phyloP scores from a whole-genome alignment of 768 basidiomycete genomes.

The Leucosporidium yakuticum region DNA sequence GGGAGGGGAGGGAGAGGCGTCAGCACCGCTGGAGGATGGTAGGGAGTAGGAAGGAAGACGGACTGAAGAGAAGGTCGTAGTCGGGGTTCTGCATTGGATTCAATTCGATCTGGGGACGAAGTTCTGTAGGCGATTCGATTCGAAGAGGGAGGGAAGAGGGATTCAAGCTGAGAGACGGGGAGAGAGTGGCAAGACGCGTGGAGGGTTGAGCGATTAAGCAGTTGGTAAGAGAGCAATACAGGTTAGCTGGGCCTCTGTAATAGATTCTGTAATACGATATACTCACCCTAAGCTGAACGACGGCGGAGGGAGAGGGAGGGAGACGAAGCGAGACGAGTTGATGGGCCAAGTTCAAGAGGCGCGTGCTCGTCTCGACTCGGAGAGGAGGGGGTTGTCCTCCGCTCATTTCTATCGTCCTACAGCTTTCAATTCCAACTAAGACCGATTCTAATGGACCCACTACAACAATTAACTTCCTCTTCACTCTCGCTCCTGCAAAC shows the following conservation, averaged over 20 bases:
- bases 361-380: too few relatives aligned
- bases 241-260: not conserved
- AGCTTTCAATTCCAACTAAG: too few relatives aligned
- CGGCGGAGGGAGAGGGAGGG: not conserved
- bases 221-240: not conserved
- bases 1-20: not conserved
- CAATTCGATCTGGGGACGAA: too few relatives aligned
- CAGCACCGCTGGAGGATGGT: not conserved
- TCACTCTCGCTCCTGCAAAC: too few relatives aligned
- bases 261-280: not conserved
- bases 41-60: not conserved
- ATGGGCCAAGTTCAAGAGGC: not conserved
- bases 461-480: not conserved
- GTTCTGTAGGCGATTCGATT: not conserved
- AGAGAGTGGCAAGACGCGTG: not conserved
- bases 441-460: too few relatives aligned
- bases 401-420: too few relatives aligned
- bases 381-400: too few relatives aligned
- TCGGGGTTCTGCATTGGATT: slow-evolving; percentile 52
- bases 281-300: not conserved
- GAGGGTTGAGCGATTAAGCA: not conserved
- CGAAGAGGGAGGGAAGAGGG: not conserved
- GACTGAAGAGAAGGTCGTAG: slow-evolving; percentile 85
- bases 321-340: not conserved
- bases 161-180: not conserved